Evolutionary conservation across 2,329 filamentous ascomycete species (phyloP).

Genomic region (Conoideocrella luteorostrata): DNA sequence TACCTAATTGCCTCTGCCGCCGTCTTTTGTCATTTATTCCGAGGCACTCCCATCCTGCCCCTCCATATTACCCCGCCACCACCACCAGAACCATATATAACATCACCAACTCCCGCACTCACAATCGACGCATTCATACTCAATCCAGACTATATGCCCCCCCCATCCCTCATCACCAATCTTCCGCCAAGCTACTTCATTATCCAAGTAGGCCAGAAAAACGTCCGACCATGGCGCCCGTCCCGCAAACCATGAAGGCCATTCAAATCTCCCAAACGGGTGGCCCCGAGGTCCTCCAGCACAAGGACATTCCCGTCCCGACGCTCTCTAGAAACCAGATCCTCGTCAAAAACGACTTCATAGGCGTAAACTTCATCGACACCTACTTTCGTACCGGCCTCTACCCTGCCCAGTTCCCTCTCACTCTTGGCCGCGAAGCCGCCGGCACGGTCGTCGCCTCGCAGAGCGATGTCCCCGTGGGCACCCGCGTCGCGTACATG

Average conservation of each 20-base stretch:
- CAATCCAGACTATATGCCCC: no score
- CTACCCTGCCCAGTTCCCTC: constrained; percentile 66
- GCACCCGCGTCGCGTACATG: constrained; percentile 69
- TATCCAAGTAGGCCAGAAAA: not conserved
- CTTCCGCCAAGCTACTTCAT: not conserved
- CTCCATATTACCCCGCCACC: not conserved
- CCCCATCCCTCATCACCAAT: not conserved
- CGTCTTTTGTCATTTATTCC: no score
- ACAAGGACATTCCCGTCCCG: constrained; percentile 65
- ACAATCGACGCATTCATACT: no score
- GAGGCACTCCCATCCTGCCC: no score
- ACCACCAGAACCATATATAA: not conserved
- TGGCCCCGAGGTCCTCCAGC: constrained; percentile 65
- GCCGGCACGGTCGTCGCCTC: constrained; percentile 62
- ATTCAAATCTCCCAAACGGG: constrained; percentile 57
- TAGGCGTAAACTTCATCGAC: constrained; percentile 86
- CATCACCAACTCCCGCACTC: no score
- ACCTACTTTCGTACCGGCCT: constrained; percentile 84
- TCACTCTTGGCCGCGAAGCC: constrained; percentile 74
- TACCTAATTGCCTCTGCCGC: no score
- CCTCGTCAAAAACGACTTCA: constrained; percentile 72
- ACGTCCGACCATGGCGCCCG: constrained; percentile 54
- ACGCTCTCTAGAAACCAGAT: constrained; percentile 62
- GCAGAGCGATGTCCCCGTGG: constrained; percentile 53
- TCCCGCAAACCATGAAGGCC: constrained; percentile 66